Evolutionary conservation across 495 filamentous ascomycete species (phyloP).

Genomic region (Penicillium canariense): DNA sequence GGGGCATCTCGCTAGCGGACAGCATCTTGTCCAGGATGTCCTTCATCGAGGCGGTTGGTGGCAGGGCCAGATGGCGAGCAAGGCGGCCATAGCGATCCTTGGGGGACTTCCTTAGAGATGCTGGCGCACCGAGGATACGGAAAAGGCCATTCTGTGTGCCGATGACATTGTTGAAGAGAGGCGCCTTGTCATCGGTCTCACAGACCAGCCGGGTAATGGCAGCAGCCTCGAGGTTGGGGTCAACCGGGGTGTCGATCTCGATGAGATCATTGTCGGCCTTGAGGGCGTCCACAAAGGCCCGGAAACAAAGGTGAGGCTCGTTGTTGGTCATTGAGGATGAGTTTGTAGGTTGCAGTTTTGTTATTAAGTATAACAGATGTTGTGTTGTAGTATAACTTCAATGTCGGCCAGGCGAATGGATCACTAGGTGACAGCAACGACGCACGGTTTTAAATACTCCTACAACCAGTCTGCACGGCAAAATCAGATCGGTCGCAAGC

Average conservation of each 20-base stretch:
- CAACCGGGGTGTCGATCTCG: slow-evolving; percentile 34
- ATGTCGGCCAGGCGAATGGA: background rate
- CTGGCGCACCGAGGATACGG: slow-evolving; percentile 38
- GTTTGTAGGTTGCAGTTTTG: background rate
- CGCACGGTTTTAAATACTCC: background rate
- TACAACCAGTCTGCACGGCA: background rate
- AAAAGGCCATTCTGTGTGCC: slow-evolving; percentile 36
- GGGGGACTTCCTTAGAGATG: slow-evolving; percentile 21
- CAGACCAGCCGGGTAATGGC: slow-evolving; percentile 39
- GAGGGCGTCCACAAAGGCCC: slow-evolving; percentile 36
- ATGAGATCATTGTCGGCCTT: slow-evolving; percentile 35
- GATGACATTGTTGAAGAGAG: slow-evolving; percentile 43
- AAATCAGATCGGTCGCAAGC: background rate
- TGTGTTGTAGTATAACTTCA: background rate
- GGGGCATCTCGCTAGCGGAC: slow-evolving; percentile 20
- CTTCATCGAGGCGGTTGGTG: slow-evolving; percentile 26
- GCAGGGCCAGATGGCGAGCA: slow-evolving; percentile 32
- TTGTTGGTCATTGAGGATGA: slow-evolving; percentile 11
- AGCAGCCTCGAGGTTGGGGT: slow-evolving; percentile 37
- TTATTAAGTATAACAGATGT: background rate
- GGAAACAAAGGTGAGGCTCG: slow-evolving; percentile 30
- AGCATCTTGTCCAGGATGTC: slow-evolving; percentile 36
- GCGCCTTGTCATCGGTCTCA: slow-evolving; percentile 39
- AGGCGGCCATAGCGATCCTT: slow-evolving; percentile 35
- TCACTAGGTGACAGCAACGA: background rate